Base-by-base conservation (phyloP, 2,329 filamentous ascomycete species). In the Stromatinia cepivora region DNA sequence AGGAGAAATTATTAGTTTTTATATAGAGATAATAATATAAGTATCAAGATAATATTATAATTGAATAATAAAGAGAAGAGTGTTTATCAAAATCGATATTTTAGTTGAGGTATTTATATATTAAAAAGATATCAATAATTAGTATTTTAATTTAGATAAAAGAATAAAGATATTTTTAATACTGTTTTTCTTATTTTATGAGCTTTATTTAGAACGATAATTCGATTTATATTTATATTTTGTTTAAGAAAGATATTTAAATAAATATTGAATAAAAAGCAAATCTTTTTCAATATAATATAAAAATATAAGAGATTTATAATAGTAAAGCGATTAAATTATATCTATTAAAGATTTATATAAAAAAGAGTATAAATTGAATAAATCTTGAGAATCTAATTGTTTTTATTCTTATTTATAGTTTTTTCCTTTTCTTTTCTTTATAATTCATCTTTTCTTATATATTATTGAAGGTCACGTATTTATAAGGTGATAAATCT, bases 271-370 rank as follows among this genome's bases (percentile, higher is more conserved):
- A 94, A 94, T 0, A 94, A 80, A 0, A 86, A 82, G 75, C 91
- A 94, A 0, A 90, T 90, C 52, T 85, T 87, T 34, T 88, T 85
- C 0, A 87, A 78, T 0, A 88, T 88, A 7, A 93, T 81, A 72
- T 90, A 92, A 0, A 90, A 89, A 76, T 90, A 92, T 0, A 87
- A 91, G 0, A 95, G 80, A 74, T 94, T 92, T 7, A 93, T 81
- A 64, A 92, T 90, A 0, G 87, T 91, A 0, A 91, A 78, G 17
- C 81, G 80, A 0, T 87, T 86, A 0, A 83, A 79, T 61, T 81
- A 15, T 31, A 25, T 28, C 6, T 13, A 22, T 45, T 62, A 28
- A n/a, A 34, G 28, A 62, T 48, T 25, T 17, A 48, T 48, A 31
- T 48, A 20, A 42, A 62, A 48, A 17, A 48, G 34, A 1, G 42